phyloP scores from a whole-genome alignment of 2,329 filamentous ascomycete genomes.

The Aaosphaeria arxii region DNA sequence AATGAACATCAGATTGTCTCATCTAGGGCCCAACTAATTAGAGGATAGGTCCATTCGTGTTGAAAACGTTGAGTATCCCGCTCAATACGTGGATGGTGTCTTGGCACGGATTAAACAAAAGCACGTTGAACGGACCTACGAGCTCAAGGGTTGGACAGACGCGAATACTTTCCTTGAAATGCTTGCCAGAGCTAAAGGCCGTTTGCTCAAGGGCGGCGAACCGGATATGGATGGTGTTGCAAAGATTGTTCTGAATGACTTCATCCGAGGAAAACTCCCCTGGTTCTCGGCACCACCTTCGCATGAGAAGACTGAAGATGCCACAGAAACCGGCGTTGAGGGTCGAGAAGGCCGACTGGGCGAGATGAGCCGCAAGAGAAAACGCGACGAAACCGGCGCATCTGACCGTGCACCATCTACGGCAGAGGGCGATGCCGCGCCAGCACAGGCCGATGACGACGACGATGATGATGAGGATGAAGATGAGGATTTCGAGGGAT shows the following conservation, averaged over 20 bases:
- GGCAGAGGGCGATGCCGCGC: constrained; percentile 6
- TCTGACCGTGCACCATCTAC: constrained; percentile 18
- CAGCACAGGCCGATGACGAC: constrained; percentile 1
- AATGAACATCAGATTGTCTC: too few species aligned
- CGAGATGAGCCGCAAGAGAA: constrained; percentile 78
- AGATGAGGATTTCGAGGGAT: constrained; percentile 20
- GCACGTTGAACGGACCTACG: constrained; percentile 91
- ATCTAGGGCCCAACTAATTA: too few species aligned
- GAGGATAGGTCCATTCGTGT: constrained; percentile 68
- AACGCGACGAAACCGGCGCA: constrained; percentile 47
- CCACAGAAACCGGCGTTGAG: constrained; percentile 44
- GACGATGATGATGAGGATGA: constrained; percentile 20
- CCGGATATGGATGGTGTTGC: constrained; percentile 92
- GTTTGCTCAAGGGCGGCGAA: constrained; percentile 87
- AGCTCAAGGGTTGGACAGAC: constrained; percentile 74
- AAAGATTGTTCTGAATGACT: constrained; percentile 96
- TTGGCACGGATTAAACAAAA: constrained; percentile 76
- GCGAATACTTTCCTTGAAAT: constrained; percentile 81
- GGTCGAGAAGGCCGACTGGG: constrained; percentile 76
- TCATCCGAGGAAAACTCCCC: constrained; percentile 89
- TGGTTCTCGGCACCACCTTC: constrained; percentile 86
- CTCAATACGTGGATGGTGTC: constrained; percentile 89
- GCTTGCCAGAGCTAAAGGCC: constrained; percentile 80
- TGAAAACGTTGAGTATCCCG: constrained; percentile 93
- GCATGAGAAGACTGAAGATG: constrained; percentile 33